Conservation (phyloP, 2,329 filamentous ascomycete species). For the Coniochaeta prunicola region DNA sequence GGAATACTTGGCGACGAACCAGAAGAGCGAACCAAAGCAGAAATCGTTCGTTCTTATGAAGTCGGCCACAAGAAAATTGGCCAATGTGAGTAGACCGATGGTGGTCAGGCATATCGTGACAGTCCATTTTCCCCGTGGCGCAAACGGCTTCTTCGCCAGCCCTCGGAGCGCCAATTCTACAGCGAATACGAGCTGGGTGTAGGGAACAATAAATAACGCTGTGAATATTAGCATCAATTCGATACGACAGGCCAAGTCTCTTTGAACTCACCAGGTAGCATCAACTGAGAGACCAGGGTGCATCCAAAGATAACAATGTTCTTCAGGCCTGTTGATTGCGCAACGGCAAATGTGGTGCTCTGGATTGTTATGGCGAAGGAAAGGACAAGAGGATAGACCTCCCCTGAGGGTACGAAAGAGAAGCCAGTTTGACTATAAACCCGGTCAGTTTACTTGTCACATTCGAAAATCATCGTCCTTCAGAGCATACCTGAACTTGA, state of each 20-base stretch:
- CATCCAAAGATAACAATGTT: slow-evolving; percentile 45
- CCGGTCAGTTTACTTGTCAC: not conserved
- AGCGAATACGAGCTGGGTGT: slow-evolving; percentile 58
- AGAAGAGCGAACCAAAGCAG: slow-evolving; percentile 62
- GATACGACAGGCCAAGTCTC: not conserved
- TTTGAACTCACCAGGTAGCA: slow-evolving; percentile 47
- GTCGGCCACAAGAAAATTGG: slow-evolving; percentile 52
- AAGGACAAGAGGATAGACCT: slow-evolving; percentile 48
- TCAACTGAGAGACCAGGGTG: slow-evolving; percentile 44
- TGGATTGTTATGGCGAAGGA: slow-evolving; percentile 52
- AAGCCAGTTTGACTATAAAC: slow-evolving; percentile 28
- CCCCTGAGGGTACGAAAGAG: slow-evolving; percentile 36
- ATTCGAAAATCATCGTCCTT: not conserved
- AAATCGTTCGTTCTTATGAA: slow-evolving; percentile 47
- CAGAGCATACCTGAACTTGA: slow-evolving; percentile 32
- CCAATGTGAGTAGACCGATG: slow-evolving; percentile 42
- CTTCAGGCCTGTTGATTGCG: slow-evolving; percentile 48
- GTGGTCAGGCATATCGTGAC: slow-evolving; percentile 48
- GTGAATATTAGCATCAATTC: not conserved
- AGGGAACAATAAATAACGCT: slow-evolving; percentile 63
- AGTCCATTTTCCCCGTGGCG: slow-evolving; percentile 51
- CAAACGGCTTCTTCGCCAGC: slow-evolving; percentile 47
- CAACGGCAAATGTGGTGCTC: slow-evolving; percentile 47
- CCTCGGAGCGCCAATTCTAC: slow-evolving; percentile 53
- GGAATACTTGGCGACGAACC: slow-evolving; percentile 58